These are phyloP conservation scores for Hysterangium stoloniferum DNA, from an alignment of 768 basidiomycete genomes.

Conservation along the genomic window DNA sequence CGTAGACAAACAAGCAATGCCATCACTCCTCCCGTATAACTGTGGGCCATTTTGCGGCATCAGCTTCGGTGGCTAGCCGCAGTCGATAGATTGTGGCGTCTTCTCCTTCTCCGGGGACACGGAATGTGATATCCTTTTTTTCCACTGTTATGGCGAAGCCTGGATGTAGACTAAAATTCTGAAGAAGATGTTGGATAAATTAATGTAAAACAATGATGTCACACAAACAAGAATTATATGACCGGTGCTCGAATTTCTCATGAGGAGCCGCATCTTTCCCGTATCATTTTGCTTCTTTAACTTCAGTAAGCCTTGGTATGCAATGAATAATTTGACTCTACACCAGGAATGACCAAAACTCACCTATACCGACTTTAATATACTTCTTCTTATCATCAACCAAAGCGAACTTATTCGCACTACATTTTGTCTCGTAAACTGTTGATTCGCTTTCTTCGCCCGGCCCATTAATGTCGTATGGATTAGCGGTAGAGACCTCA, in stretches of 20 bases:
- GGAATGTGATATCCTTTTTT: slow-evolving; percentile 52
- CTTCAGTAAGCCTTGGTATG: slow-evolving; percentile 51
- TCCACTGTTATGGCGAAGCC: slow-evolving; percentile 46
- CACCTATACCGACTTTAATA: slow-evolving; percentile 64
- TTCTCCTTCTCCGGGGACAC: slow-evolving; percentile 56
- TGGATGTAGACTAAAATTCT: slow-evolving; percentile 70
- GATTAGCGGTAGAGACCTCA: neutral
- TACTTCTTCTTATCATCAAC: slow-evolving; percentile 42
- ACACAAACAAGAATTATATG: slow-evolving; percentile 63
- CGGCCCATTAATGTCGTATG: slow-evolving; percentile 56
- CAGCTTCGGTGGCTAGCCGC: slow-evolving; percentile 50
- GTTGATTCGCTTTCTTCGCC: slow-evolving; percentile 81
- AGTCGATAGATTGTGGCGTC: slow-evolving; percentile 53
- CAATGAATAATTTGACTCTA: neutral
- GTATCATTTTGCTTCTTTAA: slow-evolving; percentile 69
- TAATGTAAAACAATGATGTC: neutral
- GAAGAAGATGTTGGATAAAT: slow-evolving; percentile 1
- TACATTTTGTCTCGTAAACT: slow-evolving; percentile 46
- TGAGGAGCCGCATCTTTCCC: slow-evolving; percentile 47
- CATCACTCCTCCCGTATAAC: slow-evolving; percentile 31
- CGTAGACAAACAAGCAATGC: neutral
- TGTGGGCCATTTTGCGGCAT: slow-evolving; percentile 57
- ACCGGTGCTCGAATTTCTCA: slow-evolving; percentile 68
- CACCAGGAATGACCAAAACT: slow-evolving; percentile 19
- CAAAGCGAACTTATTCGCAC: slow-evolving; percentile 54